A percentile compares a stretch with the other conserved stretches of the same genome.
These are phyloP conservation scores for Solanum peruvianum DNA, from an alignment of 257 asterid genomes.

Conservation along the genomic window DNA sequence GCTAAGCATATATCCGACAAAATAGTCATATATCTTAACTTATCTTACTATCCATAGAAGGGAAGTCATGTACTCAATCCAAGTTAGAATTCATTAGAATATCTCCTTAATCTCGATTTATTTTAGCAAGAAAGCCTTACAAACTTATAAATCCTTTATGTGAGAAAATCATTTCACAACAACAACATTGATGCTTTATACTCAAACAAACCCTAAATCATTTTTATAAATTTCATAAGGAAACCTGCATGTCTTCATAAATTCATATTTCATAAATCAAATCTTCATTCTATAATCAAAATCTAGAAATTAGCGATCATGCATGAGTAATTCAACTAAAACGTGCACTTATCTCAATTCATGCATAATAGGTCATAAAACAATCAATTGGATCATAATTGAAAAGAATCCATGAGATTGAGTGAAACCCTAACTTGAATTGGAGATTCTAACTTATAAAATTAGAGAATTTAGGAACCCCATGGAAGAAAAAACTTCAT, in stretches of 20 bases:
- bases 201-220: not conserved
- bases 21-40: not conserved
- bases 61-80: not conserved
- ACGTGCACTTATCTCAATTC: not conserved
- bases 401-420: not conserved
- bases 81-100: not conserved
- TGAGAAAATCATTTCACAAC: not conserved
- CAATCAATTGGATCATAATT: not conserved
- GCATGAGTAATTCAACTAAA: not conserved
- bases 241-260: not conserved
- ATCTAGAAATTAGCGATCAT: too few relatives aligned
- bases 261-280: not conserved
- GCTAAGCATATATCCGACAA: not conserved
- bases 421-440: not conserved
- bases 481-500: not conserved
- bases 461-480: too few relatives aligned
- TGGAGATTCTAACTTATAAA: too few relatives aligned
- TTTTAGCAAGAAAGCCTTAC: not conserved
- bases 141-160: not conserved
- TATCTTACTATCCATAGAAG: not conserved
- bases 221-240: not conserved
- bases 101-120: not conserved
- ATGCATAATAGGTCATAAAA: not conserved
- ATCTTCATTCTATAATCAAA: too few relatives aligned
- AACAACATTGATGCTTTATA: too few relatives aligned